Base-by-base conservation (phyloP, 202 grass and related monocot species). In the Schoenoplectus triqueter region DNA sequence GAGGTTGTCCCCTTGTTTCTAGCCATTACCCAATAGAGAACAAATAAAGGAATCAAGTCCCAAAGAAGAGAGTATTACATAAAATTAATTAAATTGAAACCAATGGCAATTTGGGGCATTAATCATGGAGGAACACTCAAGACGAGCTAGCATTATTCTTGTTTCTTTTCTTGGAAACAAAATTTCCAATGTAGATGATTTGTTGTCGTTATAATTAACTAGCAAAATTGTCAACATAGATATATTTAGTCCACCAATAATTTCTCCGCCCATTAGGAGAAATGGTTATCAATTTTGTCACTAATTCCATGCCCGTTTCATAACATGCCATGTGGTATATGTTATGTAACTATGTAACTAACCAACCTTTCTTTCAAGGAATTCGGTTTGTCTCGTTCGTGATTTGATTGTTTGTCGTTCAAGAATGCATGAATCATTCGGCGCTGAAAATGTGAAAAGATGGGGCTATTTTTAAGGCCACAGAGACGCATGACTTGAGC, bases 351-450 rank as follows among this genome's bases (percentile, higher is more conserved):
- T 50, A 50, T 51, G 69, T 51, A 10, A 51, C 14, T 62, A 5
- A 5, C 44, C 8, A 73, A 51, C 15, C 69, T 50, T 21, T 73
- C 46, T 73, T 73, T 18, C 51, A 7, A 47, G 19, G n/a, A 73
- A 21, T 73, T 73, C 51, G 51, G 51, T 78, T 78, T 77, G 73
- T 78, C 73, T 59, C 13, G 11, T 59, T 6, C 50, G 5, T 77
- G 73, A 77, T 77, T 77, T 77, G 51, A 75, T 54, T 14, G 71
- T 8, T 55, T n/a, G 50, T 57, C 50, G 19, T 77, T 77, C 50
- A 57, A 6, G 2, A 57, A 40, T 57, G 21, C 51, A 40, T 76
- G 22, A 42, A 68, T 66, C 64, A 66, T 31, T 66, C 39, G 39
- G 64, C 10, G 10, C 64, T 31, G 4, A 4, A n/a, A 61, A 61